phyloP scores from a whole-genome alignment of 257 asterid genomes.

The Salvia rosmarinus region DNA sequence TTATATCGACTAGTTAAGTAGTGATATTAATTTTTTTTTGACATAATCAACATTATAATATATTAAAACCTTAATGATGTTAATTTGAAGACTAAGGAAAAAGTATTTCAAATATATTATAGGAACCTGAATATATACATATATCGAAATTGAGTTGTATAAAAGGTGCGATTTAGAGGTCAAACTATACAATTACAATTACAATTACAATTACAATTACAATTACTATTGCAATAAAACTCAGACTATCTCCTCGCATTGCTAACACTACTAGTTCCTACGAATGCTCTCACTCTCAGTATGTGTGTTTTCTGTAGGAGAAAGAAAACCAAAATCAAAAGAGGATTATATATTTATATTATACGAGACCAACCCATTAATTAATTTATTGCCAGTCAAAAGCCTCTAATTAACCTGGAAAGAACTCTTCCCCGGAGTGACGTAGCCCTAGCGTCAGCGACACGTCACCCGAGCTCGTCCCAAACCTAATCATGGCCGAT shows the following conservation, averaged over 20 bases:
- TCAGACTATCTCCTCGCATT: conserved; percentile 18
- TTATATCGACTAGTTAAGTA: too few relatives aligned
- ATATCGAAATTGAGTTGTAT: not conserved
- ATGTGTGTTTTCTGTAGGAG: conserved; percentile 33
- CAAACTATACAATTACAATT: conserved; percentile 54
- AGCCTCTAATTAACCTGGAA: conserved; percentile 53
- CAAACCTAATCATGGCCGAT: conserved; percentile 51
- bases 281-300: conserved; percentile 27
- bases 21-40: too few relatives aligned
- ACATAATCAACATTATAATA: too few relatives aligned
- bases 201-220: too few relatives aligned
- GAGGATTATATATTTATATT: too few relatives aligned
- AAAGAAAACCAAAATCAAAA: not conserved
- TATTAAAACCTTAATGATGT: too few relatives aligned
- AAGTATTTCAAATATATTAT: not conserved
- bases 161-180: not conserved
- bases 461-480: conserved; percentile 65
- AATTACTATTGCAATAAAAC: conserved; percentile 14
- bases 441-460: conserved; percentile 86
- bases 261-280: conserved; percentile 24
- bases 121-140: not conserved
- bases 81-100: too few relatives aligned
- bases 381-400: conserved; percentile 6
- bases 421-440: conserved; percentile 60
- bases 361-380: not conserved